A percentile compares a stretch with the other conserved stretches of the same genome.
Conservation (phyloP, 1,284 basidiomycete species). For the Retiboletus fuscus region DNA sequence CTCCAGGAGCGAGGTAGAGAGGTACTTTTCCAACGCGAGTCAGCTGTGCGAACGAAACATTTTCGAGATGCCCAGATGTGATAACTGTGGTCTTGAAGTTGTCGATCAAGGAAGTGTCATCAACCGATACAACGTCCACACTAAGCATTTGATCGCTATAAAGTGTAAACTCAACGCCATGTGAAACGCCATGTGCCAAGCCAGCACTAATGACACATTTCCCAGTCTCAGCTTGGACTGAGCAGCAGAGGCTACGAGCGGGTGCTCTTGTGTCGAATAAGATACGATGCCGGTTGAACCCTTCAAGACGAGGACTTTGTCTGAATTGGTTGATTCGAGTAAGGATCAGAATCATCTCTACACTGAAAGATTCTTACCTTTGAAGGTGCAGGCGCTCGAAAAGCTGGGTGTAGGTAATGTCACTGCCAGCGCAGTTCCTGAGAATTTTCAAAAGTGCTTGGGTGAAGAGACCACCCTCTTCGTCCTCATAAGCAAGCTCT, state of each 20-base stretch:
- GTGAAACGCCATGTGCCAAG: slow-evolving; percentile 31
- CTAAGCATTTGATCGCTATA: slow-evolving; percentile 7
- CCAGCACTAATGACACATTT: slow-evolving; percentile 32
- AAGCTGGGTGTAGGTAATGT: slow-evolving; percentile 33
- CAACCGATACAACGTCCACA: neutral
- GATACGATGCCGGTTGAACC: slow-evolving; percentile 27
- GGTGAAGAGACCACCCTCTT: slow-evolving; percentile 31
- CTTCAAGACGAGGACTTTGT: slow-evolving; percentile 37
- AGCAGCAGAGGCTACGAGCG: slow-evolving; percentile 11
- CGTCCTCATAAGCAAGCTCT: slow-evolving; percentile 42
- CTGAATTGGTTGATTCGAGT: slow-evolving; percentile 1
- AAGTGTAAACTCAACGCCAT: slow-evolving; percentile 31
- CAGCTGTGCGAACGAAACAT: slow-evolving; percentile 27
- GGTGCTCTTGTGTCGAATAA: slow-evolving; percentile 32
- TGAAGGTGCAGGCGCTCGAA: slow-evolving; percentile 21
- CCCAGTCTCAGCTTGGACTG: neutral
- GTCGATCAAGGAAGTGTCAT: too few relatives aligned
- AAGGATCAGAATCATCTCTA: neutral
- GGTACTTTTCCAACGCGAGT: slow-evolving; percentile 22
- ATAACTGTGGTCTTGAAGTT: slow-evolving; percentile 34
- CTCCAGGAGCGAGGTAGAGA: slow-evolving; percentile 14
- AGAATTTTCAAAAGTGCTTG: slow-evolving; percentile 32
- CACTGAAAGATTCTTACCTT: slow-evolving; percentile 9
- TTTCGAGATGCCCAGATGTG: neutral
- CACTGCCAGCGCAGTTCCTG: neutral